These are phyloP conservation scores for Geum urbanum DNA, from an alignment of 306 rosid genomes.

Conservation along the genomic window DNA sequence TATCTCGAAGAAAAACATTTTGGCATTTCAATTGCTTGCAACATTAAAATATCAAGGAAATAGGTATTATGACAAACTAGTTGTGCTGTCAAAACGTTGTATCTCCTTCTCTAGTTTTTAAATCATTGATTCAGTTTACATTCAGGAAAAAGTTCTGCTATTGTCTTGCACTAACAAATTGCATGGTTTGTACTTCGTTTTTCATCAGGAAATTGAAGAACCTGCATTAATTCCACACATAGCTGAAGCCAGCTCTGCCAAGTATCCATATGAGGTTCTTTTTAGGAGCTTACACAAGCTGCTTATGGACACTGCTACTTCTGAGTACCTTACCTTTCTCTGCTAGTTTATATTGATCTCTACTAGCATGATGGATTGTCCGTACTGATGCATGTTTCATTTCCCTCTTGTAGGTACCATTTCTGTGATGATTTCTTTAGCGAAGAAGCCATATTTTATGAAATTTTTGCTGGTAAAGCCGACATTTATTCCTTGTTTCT, in stretches of 20 bases:
- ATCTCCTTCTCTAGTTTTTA: background rate
- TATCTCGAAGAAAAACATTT: background rate
- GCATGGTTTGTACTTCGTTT: conserved; percentile 19
- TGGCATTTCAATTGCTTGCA: background rate
- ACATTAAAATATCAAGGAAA: background rate
- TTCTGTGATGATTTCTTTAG: conserved; percentile 79
- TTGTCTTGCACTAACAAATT: background rate
- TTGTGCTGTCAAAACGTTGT: no score
- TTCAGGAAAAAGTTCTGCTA: background rate
- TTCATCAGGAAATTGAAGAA: conserved; percentile 72
- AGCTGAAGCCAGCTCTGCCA: conserved; percentile 80
- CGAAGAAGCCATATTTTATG: conserved; percentile 66
- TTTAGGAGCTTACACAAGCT: conserved; percentile 92
- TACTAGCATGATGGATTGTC: conserved; percentile 11
- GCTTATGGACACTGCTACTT: conserved; percentile 88
- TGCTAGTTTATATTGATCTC: conserved; percentile 21
- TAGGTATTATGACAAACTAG: background rate
- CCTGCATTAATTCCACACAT: conserved; percentile 88
- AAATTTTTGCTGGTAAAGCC: conserved; percentile 64
- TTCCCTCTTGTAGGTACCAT: conserved; percentile 53
- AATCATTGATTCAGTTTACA: background rate
- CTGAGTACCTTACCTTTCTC: conserved; percentile 66
- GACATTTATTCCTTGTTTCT: conserved; percentile 10
- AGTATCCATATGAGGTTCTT: conserved; percentile 83
- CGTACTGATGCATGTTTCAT: conserved; percentile 16